Evolutionary conservation across 106 monocot genomes (phyloP).

Genomic region (Dendrobium officinale): DNA sequence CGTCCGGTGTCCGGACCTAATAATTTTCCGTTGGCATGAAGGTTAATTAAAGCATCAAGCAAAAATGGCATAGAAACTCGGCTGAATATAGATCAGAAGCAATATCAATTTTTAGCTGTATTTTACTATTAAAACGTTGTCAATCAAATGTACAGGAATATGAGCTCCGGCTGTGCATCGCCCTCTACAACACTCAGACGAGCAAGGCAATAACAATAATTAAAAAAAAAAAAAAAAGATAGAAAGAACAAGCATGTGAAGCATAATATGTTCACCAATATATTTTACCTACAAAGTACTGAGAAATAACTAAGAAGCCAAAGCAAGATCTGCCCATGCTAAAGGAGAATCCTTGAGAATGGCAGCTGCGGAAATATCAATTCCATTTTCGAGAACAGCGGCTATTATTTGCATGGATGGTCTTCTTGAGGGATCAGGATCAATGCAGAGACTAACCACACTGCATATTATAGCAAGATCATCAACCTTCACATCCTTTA

Average conservation of each 20-base stretch:
- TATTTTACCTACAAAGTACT: too few species aligned
- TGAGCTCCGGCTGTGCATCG: too few species aligned
- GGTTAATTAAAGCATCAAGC: too few species aligned
- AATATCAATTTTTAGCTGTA: too few species aligned
- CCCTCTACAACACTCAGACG: too few species aligned
- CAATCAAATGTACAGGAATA: neutral
- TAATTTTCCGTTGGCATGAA: too few species aligned
- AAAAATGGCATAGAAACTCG: too few species aligned
- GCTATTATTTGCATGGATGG: slow-evolving; percentile 82
- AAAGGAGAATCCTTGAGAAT: slow-evolving; percentile 61
- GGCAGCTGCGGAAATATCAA: slow-evolving; percentile 65
- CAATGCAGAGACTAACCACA: slow-evolving; percentile 60
- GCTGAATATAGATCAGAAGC: too few species aligned
- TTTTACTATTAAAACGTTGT: neutral
- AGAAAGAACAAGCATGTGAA: neutral
- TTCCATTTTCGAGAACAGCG: slow-evolving; percentile 70
- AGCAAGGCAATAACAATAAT: too few species aligned
- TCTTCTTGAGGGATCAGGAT: slow-evolving; percentile 69
- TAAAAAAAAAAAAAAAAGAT: too few species aligned
- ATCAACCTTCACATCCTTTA: slow-evolving; percentile 54
- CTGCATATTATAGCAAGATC: slow-evolving; percentile 59
- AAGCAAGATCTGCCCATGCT: slow-evolving; percentile 53
- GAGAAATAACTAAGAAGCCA: slow-evolving; percentile 12
- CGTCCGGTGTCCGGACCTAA: too few species aligned
- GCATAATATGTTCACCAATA: neutral